Base-by-base conservation (phyloP, 805 yeast genomes). In the Spathaspora sp. region DNA sequence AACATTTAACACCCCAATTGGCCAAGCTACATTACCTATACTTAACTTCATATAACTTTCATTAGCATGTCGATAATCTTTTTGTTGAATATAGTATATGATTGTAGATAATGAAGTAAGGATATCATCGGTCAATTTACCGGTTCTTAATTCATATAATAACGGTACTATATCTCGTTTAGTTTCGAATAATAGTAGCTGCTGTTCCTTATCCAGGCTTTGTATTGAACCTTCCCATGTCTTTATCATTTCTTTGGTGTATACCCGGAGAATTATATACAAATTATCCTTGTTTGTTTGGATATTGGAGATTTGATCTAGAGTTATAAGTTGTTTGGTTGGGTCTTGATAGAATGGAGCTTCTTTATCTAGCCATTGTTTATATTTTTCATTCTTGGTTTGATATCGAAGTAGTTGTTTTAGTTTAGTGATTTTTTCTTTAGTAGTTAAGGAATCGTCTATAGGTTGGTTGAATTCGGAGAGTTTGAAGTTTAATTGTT, bases 1-100 rank as follows among this genome's bases (percentile, higher is more conserved):
- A 14, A 90, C 86, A 51, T 81, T 81, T 7, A 82, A 73, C 12
- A 90, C 87, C 26, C 97, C 97, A 56, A 89, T 86, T 2, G 97
- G 97, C 96, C 96, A 90, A 4, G 94, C 92, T 2, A 87, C 89
- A 58, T 89, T 88, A 1, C 97, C 97, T 16, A 90, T 85, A 61
- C 93, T 85, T 52, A 90, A 68, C 55, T 85, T 79, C 73, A 89
- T 70, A 59, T 90, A 90, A 23, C 83, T 74, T 59, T 88, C 89
- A 53, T 80, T 80, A 4, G 93, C 89, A 48, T 69, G 69, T 38
- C 64, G 62, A 56, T 65, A 82, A 35, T 82, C 77, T 14, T 64
- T 60, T 10, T 68, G 60, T 64, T 89, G 96, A n/a, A 87, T 50
- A 58, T 84, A 76, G 55, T 78, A 74, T 8, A 86, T 57, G 1